Conservation (phyloP, 148 eudicot species). For the Diospyros lotus region DNA sequence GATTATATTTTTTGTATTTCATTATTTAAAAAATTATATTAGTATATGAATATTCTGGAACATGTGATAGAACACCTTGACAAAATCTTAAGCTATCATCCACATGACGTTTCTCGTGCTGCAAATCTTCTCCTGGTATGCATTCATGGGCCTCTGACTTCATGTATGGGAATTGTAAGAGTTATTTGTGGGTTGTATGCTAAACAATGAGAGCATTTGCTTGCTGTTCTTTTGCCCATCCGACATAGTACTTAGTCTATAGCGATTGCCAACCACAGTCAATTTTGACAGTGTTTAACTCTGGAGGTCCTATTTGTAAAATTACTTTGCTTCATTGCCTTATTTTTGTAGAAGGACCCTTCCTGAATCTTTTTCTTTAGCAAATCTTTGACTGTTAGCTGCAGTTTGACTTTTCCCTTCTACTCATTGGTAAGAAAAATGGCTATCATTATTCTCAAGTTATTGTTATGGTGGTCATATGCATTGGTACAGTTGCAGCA, state of each 20-base stretch:
- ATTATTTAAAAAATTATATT: neutral
- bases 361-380: no score
- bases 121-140: conserved; percentile 87
- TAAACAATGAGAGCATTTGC: neutral
- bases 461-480: neutral
- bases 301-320: neutral
- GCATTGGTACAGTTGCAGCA: neutral
- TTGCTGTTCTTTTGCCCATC: neutral
- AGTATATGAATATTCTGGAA: conserved; percentile 7
- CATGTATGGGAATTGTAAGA: neutral
- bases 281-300: neutral
- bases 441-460: neutral
- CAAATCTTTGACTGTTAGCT: neutral
- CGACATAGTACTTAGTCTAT: neutral
- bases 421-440: neutral
- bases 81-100: conserved; percentile 60
- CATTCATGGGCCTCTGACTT: conserved; percentile 12
- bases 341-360: no score
- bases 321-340: no score
- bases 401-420: neutral
- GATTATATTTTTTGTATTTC: neutral
- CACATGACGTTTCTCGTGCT: conserved; percentile 91
- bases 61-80: conserved; percentile 45
- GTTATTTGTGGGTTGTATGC: neutral
- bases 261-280: neutral